Percentiles rank a stretch among this genome's conserved stretches.
These are phyloP conservation scores for Gentiana macrophylla DNA, from an alignment of 257 asterid genomes.

Conservation along the genomic window DNA sequence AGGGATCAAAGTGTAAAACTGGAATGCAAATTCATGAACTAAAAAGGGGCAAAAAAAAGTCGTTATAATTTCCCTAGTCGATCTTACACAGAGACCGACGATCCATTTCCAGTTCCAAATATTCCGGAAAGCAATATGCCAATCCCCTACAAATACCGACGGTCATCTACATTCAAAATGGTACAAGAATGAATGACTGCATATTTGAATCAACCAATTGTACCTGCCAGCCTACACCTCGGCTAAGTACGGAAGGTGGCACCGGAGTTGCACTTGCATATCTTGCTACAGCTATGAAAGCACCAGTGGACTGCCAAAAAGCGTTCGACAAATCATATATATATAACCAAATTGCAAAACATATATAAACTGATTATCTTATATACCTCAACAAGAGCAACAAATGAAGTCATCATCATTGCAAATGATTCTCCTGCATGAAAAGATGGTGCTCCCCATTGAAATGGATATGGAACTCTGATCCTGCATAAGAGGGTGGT, in stretches of 20 bases:
- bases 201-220: too few species aligned
- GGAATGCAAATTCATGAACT: too few species aligned
- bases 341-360: neutral
- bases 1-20: neutral
- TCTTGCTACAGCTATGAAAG: slow-evolving; percentile 76
- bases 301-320: slow-evolving; percentile 72
- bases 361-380: neutral
- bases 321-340: neutral
- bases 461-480: slow-evolving; percentile 87
- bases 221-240: slow-evolving; percentile 99
- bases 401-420: slow-evolving; percentile 92
- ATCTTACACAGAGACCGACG: slow-evolving; percentile 86
- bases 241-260: slow-evolving; percentile 94
- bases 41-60: too few species aligned
- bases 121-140: slow-evolving; percentile 71
- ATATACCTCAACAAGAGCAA: slow-evolving; percentile 78
- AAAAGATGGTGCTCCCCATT: slow-evolving; percentile 94
- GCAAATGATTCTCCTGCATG: slow-evolving; percentile 93
- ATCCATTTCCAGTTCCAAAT: slow-evolving; percentile 86
- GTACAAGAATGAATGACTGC: too few species aligned
- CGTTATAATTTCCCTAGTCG: too few species aligned
- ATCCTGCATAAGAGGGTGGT: slow-evolving; percentile 42
- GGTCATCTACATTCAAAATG: too few species aligned
- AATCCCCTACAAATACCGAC: too few species aligned
- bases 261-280: slow-evolving; percentile 89